phyloP scores from a whole-genome alignment of 257 asterid genomes.

The Hygrophila difformis region DNA sequence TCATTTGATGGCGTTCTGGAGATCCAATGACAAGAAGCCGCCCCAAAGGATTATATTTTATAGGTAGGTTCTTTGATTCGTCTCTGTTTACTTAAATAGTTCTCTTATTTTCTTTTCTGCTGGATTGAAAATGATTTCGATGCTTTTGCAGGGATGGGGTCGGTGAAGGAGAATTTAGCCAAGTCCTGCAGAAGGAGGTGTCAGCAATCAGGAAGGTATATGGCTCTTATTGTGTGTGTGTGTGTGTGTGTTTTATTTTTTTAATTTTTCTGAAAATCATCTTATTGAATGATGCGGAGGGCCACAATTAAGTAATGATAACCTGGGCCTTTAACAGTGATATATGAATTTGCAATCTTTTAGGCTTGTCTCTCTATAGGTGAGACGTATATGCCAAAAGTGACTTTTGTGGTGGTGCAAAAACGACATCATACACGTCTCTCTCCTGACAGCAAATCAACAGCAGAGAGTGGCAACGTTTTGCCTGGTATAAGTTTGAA shows the following conservation, averaged over 20 bases:
- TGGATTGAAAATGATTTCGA: not conserved
- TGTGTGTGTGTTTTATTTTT: too few relatives aligned
- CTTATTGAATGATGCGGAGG: too few relatives aligned
- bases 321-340: too few relatives aligned
- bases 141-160: conserved; percentile 70
- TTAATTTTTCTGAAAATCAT: too few relatives aligned
- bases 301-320: too few relatives aligned
- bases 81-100: not conserved
- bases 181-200: conserved; percentile 58
- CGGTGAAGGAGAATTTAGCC: conserved; percentile 75
- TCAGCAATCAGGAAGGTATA: conserved; percentile 68
- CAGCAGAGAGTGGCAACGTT: conserved; percentile 81
- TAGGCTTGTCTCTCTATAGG: conserved; percentile 69
- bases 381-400: conserved; percentile 35
- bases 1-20: conserved; percentile 35
- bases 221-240: too few relatives aligned
- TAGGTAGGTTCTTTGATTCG: conserved; percentile 30
- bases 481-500: conserved; percentile 45
- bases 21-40: conserved; percentile 22
- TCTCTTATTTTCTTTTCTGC: not conserved
- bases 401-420: conserved; percentile 84
- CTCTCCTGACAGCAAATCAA: conserved; percentile 36
- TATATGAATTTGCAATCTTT: too few relatives aligned
- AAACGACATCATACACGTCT: conserved; percentile 93
- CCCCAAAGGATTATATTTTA: conserved; percentile 67